Conservation (phyloP, 2,329 filamentous ascomycete genomes). For the Penicillium sumatraense region DNA sequence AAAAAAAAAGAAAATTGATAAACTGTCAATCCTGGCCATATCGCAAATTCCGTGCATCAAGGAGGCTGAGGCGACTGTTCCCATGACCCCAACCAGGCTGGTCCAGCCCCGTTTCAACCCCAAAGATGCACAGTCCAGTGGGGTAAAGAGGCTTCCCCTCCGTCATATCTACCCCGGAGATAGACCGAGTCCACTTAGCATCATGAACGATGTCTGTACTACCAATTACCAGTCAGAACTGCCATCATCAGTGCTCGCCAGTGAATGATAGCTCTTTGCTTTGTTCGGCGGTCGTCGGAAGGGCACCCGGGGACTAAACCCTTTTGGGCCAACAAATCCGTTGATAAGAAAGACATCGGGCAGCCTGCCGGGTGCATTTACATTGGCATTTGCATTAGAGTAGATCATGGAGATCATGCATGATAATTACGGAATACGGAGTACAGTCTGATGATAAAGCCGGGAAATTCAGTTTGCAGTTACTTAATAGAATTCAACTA, state of each 20-base stretch:
- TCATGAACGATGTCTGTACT: no score
- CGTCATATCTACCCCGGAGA: neutral
- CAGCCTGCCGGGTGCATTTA: no score
- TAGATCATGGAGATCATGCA: neutral
- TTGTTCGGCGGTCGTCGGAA: neutral
- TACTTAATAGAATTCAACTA: neutral
- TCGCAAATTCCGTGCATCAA: neutral
- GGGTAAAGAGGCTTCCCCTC: neutral
- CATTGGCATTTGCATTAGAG: no score
- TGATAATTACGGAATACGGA: no score
- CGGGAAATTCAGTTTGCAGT: no score
- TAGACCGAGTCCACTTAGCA: conserved; percentile 1
- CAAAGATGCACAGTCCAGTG: neutral
- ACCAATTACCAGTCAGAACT: no score
- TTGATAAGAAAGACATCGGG: neutral
- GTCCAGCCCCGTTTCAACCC: no score
- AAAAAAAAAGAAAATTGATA: no score
- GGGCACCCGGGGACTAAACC: neutral
- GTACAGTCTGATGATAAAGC: no score
- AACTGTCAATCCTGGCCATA: neutral
- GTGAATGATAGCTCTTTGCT: no score
- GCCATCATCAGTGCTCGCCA: no score
- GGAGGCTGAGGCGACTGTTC: neutral
- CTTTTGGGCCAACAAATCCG: neutral
- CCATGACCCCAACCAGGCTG: neutral